Conservation (phyloP, 2,329 filamentous ascomycete genomes). For the Claviceps pusilla region DNA sequence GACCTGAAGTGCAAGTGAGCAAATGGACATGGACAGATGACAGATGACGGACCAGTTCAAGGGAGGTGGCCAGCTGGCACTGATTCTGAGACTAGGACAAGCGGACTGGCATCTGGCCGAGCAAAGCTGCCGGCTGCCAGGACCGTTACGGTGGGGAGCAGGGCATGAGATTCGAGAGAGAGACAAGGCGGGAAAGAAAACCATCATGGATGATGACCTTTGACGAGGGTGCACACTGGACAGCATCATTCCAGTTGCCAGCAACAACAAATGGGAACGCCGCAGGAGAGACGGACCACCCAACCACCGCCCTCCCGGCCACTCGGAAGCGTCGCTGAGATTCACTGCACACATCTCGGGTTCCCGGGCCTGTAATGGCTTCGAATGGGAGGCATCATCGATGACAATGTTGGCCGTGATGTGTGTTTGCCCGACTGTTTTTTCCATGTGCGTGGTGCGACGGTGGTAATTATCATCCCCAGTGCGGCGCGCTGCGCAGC, state of each 20-base stretch:
- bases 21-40: not conserved
- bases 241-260: conserved; percentile 7
- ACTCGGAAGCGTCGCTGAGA: not conserved
- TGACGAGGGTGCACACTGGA: too few relatives aligned
- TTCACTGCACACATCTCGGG: not conserved
- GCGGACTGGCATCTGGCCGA: conserved; percentile 7
- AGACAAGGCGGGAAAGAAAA: not conserved
- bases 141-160: conserved; percentile 1
- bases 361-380: not conserved
- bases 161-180: not conserved
- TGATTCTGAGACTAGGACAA: conserved; percentile 7
- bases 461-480: not conserved
- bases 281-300: not conserved
- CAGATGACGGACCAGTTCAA: conserved; percentile 3
- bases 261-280: conserved; percentile 4
- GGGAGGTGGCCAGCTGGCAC: conserved; percentile 6
- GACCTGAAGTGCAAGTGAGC: not conserved
- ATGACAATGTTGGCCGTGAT: not conserved
- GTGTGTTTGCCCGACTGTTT: not conserved
- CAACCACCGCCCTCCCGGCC: not conserved
- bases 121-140: conserved; percentile 5
- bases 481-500: not conserved
- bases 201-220: not conserved
- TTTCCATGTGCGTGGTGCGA: not conserved
- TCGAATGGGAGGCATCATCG: not conserved